Conservation (phyloP, 2,329 filamentous ascomycete genomes). For the Elsinoe perseae region DNA sequence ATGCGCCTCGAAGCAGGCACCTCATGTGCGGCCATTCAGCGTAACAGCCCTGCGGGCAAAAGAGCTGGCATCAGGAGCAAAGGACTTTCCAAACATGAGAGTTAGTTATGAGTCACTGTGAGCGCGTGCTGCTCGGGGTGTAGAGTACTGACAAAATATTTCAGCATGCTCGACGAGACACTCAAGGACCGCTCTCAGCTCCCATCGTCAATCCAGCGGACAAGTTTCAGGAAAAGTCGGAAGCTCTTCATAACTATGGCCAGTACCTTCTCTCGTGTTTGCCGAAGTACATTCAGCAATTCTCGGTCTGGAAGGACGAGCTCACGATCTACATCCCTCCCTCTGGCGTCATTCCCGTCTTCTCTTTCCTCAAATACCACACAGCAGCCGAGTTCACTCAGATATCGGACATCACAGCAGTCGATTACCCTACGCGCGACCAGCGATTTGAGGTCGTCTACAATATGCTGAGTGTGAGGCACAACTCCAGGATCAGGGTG, state of each 20-base stretch:
- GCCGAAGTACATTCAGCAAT: conserved; percentile 97
- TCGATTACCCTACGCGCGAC: conserved; percentile 91
- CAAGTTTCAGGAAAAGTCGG: conserved; percentile 81
- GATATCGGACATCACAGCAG: conserved; percentile 83
- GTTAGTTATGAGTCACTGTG: conserved; percentile 24
- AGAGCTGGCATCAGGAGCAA: conserved; percentile 36
- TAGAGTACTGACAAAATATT: conserved; percentile 13
- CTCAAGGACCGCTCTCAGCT: conserved; percentile 54
- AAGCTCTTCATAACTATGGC: conserved; percentile 86
- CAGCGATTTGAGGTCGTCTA: conserved; percentile 98
- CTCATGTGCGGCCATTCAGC: conserved; percentile 36
- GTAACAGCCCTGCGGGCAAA: conserved; percentile 36
- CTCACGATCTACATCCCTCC: conserved; percentile 71
- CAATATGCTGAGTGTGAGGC: conserved; percentile 88
- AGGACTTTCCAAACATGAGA: conserved; percentile 41
- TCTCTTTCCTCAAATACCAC: conserved; percentile 95
- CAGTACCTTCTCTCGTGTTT: conserved; percentile 94
- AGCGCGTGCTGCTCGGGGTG: conserved; percentile 17
- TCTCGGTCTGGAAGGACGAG: conserved; percentile 99
- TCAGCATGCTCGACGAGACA: conserved; percentile 37
- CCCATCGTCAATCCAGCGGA: conserved; percentile 86
- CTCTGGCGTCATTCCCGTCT: conserved; percentile 78
- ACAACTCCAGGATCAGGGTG: conserved; percentile 93
- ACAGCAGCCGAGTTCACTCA: conserved; percentile 95
- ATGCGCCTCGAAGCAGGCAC: conserved; percentile 31